A percentile compares a stretch with the other conserved stretches of the same genome.
Conservation (phyloP, 2,329 filamentous ascomycete genomes). For the Chrysoporthe austroafricana region DNA sequence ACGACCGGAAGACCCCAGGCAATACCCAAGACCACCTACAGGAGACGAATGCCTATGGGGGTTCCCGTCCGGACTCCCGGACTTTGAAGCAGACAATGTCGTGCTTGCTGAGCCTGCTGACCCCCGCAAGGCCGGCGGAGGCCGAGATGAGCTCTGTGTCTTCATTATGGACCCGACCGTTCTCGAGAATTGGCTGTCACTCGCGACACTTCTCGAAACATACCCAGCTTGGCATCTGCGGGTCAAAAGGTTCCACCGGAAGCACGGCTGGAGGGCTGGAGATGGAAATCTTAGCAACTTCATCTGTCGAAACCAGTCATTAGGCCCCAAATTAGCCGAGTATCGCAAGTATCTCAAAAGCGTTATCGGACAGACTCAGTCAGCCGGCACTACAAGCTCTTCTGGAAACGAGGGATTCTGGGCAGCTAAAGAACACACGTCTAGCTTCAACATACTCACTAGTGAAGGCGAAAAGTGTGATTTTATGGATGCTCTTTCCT, state of each 20-base stretch:
- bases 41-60: constrained; percentile 9
- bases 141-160: constrained; percentile 3
- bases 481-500: constrained; percentile 9
- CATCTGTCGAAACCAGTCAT: constrained; percentile 3
- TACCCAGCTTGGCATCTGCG: constrained; percentile 9
- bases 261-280: constrained; percentile 9
- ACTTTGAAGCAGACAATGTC: constrained; percentile 9
- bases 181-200: constrained; percentile 2
- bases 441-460: neutral
- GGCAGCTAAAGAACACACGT: constrained; percentile 1
- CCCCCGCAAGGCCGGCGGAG: neutral
- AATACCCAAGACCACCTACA: constrained; percentile 1
- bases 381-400: neutral
- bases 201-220: constrained; percentile 12
- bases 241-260: constrained; percentile 9
- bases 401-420: neutral
- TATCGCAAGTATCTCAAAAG: constrained; percentile 8
- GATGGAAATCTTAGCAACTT: constrained; percentile 10
- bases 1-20: neutral
- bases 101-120: constrained; percentile 4
- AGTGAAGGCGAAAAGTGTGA: neutral
- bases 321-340: neutral
- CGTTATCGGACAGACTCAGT: neutral
- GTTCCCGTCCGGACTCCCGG: neutral
- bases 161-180: constrained; percentile 9